Percentiles rank a stretch among this genome's conserved stretches.
Evolutionary conservation across 768 basidiomycete species (phyloP).

Genomic region (Boletus rubescentipes): DNA sequence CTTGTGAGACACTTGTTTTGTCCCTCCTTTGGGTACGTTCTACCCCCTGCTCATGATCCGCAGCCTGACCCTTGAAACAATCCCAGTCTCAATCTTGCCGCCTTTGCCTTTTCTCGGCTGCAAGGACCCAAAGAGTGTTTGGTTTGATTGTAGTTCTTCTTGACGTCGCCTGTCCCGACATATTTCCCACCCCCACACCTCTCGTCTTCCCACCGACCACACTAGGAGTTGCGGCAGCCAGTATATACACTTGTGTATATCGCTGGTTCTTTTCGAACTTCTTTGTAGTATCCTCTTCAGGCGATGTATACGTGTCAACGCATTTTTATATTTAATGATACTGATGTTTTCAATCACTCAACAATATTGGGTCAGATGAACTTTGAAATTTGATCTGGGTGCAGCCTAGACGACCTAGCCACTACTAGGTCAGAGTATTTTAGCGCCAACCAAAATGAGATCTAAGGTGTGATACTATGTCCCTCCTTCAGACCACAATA

Average conservation of each 20-base stretch:
- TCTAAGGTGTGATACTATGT: too few species aligned
- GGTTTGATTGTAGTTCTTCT: not conserved
- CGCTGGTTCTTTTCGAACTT: constrained; percentile 2
- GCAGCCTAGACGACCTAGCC: not conserved
- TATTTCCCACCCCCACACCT: not conserved
- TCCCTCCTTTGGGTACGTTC: not conserved
- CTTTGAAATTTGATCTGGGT: not conserved
- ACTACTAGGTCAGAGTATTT: not conserved
- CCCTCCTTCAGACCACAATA: not conserved
- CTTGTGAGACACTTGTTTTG: not conserved
- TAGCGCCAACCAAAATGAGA: not conserved
- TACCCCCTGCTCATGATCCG: not conserved
- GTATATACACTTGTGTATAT: not conserved
- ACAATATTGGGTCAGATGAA: not conserved
- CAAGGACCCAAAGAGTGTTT: not conserved
- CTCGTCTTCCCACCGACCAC: not conserved
- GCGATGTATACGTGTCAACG: not conserved
- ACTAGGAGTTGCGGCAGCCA: not conserved
- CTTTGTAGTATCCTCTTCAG: not conserved
- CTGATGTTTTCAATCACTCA: not conserved
- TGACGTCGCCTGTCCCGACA: not conserved
- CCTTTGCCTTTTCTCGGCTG: constrained; percentile 6
- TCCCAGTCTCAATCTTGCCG: not conserved
- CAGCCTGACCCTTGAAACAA: not conserved
- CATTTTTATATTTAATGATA: not conserved